Evolutionary conservation across 108 stramenopile species (phyloP), one percentile per base, ranked within the genome.

Genomic region (Parietichytrium sp.): DNA sequence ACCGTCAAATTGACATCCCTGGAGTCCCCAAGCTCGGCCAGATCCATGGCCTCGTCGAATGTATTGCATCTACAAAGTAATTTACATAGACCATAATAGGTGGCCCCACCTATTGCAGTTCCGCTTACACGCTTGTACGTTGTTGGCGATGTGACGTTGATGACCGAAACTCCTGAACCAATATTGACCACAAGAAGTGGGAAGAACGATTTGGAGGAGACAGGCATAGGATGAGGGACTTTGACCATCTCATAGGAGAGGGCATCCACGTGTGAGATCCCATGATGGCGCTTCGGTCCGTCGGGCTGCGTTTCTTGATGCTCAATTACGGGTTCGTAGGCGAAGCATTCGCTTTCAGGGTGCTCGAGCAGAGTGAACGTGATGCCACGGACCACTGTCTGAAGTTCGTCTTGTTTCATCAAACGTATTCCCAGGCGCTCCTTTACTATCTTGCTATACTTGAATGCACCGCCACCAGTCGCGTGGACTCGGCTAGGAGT

Each of bases 401-500:
- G 93, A 85, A 99, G 87, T 84, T 99, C 98, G 78, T 96, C 96
- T 84, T 95, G 93, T 83, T 96, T 96, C 47, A 86, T 55, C 86
- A 99, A 93, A 50, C 80, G 54, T 4, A 99, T 95, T 4, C 94
- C 96, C 8, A 98, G 80, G n/a, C 91, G 80, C 54, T 88, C 79
- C 49, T 92, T 87, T 89, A 95, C 94, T 18, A 89, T 87, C 15
- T 91, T 80, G 23, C 94, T 93, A 91, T 91, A 99, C 85, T 99
- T 99, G 89, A 94, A 96, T 13, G 97, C 95, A 6, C 98, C 98
- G 23, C 98, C 98, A 4, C 97, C 97, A 3, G 96, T 98, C 81
- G 61, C 61, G 42, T 72, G 61, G 6, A 72, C 61, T n/a, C 61
- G 61, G 29, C 61, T n/a, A n/a, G n/a, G n/a, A n/a, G n/a, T n/a